phyloP scores from a whole-genome alignment of 768 basidiomycete genomes.

The Mycena indigotica region DNA sequence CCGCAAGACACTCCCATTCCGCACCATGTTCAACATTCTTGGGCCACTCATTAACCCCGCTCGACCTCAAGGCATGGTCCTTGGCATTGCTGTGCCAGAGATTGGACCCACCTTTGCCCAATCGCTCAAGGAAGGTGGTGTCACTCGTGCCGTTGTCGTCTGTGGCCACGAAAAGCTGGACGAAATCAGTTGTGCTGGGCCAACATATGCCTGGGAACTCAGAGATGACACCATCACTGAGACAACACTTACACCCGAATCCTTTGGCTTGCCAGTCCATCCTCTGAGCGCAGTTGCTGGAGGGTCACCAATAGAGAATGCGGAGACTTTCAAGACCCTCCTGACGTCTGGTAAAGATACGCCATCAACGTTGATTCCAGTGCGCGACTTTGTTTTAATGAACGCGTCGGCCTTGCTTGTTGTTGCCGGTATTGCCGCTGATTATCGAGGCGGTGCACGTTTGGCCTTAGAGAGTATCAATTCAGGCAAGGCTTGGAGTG shows the following conservation, averaged over 20 bases:
- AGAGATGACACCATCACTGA: slow-evolving; percentile 66
- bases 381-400: slow-evolving; percentile 86
- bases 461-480: slow-evolving; percentile 64
- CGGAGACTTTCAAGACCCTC: slow-evolving; percentile 66
- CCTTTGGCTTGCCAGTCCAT: slow-evolving; percentile 78
- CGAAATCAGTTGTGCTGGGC: slow-evolving; percentile 94
- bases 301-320: slow-evolving; percentile 79
- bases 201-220: slow-evolving; percentile 84
- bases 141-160: slow-evolving; percentile 86
- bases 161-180: slow-evolving; percentile 91
- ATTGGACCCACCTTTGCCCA: slow-evolving; percentile 83
- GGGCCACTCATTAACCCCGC: slow-evolving; percentile 95
- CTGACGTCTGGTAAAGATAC: slow-evolving; percentile 59
- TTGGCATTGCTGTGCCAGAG: slow-evolving; percentile 83
- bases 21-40: slow-evolving; percentile 94
- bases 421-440: slow-evolving; percentile 73
- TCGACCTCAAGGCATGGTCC: slow-evolving; percentile 81
- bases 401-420: slow-evolving; percentile 89
- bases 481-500: slow-evolving; percentile 63
- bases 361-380: slow-evolving; percentile 59
- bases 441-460: slow-evolving; percentile 70
- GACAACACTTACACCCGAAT: slow-evolving; percentile 61
- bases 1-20: slow-evolving; percentile 86
- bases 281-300: slow-evolving; percentile 72
- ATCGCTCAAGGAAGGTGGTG: slow-evolving; percentile 71